phyloP scores from a whole-genome alignment of 352 stramenopile genomes.

The Pythium sp. region DNA sequence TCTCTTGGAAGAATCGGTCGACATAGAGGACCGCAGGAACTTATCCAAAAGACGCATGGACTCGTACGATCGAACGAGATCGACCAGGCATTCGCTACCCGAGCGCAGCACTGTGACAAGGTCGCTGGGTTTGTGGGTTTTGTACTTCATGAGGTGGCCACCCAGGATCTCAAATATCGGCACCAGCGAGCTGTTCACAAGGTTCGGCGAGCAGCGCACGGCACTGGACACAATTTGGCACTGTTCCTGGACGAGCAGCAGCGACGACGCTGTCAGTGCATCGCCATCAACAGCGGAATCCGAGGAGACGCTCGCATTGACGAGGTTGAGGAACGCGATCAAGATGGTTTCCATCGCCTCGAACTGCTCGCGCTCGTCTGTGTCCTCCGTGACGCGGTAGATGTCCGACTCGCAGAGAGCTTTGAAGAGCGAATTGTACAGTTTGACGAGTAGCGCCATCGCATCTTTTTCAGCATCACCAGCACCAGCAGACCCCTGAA shows the following conservation, averaged over 20 bases:
- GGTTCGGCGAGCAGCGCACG: conserved; percentile 72
- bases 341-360: conserved; percentile 76
- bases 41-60: conserved; percentile 81
- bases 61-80: conserved; percentile 73
- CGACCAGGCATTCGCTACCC: conserved; percentile 41
- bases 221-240: conserved; percentile 59
- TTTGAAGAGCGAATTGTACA: conserved; percentile 66
- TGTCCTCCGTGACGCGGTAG: conserved; percentile 87
- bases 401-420: conserved; percentile 67
- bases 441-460: conserved; percentile 35
- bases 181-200: conserved; percentile 61
- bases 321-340: conserved; percentile 39
- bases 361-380: conserved; percentile 75
- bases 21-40: conserved; percentile 42
- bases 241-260: conserved; percentile 20
- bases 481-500: neutral
- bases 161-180: conserved; percentile 64
- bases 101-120: conserved; percentile 2
- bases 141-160: conserved; percentile 18
- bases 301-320: conserved; percentile 6
- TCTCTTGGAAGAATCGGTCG: conserved; percentile 17
- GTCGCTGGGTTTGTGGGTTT: neutral
- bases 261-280: neutral
- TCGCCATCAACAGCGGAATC: neutral
- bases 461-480: neutral